These are phyloP conservation scores for Leccinum uliginosum DNA, from an alignment of 768 basidiomycete genomes.

Conservation along the genomic window DNA sequence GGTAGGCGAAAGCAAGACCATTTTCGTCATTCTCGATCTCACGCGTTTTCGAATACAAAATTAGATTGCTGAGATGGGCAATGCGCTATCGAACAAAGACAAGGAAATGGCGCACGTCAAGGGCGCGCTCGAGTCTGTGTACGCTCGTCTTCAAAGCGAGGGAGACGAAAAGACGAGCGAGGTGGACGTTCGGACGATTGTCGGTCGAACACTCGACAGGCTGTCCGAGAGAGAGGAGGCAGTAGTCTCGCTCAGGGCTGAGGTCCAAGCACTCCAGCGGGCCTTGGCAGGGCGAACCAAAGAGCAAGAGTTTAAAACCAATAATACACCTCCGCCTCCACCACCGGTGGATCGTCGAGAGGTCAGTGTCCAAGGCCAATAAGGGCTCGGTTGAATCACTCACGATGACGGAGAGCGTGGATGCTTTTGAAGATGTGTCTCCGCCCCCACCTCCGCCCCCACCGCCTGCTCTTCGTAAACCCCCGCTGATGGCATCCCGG, in stretches of 20 bases:
- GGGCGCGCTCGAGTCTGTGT: conserved; percentile 83
- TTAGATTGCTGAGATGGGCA: conserved; percentile 55
- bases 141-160: conserved; percentile 63
- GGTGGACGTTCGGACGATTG: conserved; percentile 66
- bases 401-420: conserved; percentile 8
- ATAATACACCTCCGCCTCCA: conserved; percentile 61
- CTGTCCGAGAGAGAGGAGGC: conserved; percentile 66
- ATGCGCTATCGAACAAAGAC: conserved; percentile 46
- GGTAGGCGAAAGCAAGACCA: conserved; percentile 37
- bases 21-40: not conserved
- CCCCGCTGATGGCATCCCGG: too few species aligned
- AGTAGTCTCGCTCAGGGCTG: conserved; percentile 46
- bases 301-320: conserved; percentile 70
- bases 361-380: conserved; percentile 4
- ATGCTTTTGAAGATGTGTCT: conserved; percentile 1
- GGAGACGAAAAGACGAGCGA: conserved; percentile 44
- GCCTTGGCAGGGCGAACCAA: conserved; percentile 48
- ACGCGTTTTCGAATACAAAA: not conserved
- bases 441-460: conserved; percentile 22
- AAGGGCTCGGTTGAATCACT: not conserved
- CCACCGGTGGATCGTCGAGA: conserved; percentile 32
- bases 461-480: not conserved
- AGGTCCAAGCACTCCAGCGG: conserved; percentile 48
- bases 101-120: conserved; percentile 77
- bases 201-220: conserved; percentile 64